These are phyloP conservation scores for Irpex lacteus DNA, from an alignment of 1,284 basidiomycete species.

Conservation along the genomic window DNA sequence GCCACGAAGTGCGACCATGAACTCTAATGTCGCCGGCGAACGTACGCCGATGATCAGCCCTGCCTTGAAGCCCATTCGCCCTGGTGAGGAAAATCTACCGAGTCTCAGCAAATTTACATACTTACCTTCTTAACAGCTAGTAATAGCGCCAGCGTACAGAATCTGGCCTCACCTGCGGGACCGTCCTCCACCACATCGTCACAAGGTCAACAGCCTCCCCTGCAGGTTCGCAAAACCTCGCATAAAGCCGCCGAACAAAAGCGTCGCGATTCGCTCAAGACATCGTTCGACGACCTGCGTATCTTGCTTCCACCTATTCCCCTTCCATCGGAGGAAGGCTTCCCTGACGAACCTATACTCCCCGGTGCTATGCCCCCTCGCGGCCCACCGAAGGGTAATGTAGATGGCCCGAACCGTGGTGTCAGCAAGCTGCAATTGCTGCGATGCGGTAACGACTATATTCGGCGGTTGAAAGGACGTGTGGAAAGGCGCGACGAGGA, in stretches of 20 bases:
- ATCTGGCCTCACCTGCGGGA: conserved; percentile 24
- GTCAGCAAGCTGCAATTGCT: conserved; percentile 94
- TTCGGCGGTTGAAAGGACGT: conserved; percentile 63
- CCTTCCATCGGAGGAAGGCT: conserved; percentile 67
- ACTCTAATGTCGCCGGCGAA: conserved; percentile 19
- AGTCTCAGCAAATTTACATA: neutral
- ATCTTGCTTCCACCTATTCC: conserved; percentile 86
- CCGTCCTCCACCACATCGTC: conserved; percentile 4
- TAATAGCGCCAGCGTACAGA: conserved; percentile 15
- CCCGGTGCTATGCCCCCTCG: conserved; percentile 86
- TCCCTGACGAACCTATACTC: conserved; percentile 59
- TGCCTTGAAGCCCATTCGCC: conserved; percentile 64
- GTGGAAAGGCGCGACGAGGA: conserved; percentile 84
- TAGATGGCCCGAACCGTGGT: conserved; percentile 90
- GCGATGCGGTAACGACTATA: conserved; percentile 59
- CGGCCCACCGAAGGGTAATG: conserved; percentile 81
- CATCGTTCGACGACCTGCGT: conserved; percentile 93
- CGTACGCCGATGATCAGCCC: conserved; percentile 39
- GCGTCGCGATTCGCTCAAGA: conserved; percentile 92
- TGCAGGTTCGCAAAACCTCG: conserved; percentile 74
- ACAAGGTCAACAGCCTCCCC: conserved; percentile 26
- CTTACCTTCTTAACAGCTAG: conserved; percentile 20
- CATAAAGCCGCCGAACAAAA: conserved; percentile 99
- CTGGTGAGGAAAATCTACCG: conserved; percentile 42
- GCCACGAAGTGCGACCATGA: neutral